Conservation (phyloP, 805 yeast species). For the Debaryomyces tyrocola region DNA sequence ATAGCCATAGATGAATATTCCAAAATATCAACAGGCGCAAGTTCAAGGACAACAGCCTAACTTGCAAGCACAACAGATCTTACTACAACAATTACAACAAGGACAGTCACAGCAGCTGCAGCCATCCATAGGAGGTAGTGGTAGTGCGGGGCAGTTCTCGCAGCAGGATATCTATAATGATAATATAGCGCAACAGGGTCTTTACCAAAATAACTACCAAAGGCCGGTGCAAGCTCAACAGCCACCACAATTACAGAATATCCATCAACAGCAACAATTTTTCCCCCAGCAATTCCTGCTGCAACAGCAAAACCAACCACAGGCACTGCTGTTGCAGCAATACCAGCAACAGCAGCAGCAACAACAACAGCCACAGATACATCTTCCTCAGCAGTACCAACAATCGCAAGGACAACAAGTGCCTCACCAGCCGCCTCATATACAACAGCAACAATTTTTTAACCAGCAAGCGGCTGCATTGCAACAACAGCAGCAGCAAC, state of each 20-base stretch:
- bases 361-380: slow-evolving; percentile 7
- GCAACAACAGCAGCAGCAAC: slow-evolving; percentile 19
- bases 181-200: slow-evolving; percentile 13
- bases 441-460: slow-evolving; percentile 14
- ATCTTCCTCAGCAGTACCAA: slow-evolving; percentile 15
- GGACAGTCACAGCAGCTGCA: slow-evolving; percentile 28
- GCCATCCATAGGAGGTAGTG: slow-evolving; percentile 7
- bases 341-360: slow-evolving; percentile 16
- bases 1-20: slow-evolving; percentile 26
- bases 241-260: slow-evolving; percentile 19
- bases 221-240: slow-evolving; percentile 13
- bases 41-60: slow-evolving; percentile 33
- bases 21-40: slow-evolving; percentile 33
- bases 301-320: slow-evolving; percentile 13
- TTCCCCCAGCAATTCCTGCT: slow-evolving; percentile 20
- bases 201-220: slow-evolving; percentile 21
- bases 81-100: slow-evolving; percentile 43
- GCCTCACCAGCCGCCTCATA: slow-evolving; percentile 27
- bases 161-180: slow-evolving; percentile 16
- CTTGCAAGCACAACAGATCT: slow-evolving; percentile 43
- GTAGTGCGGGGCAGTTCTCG: slow-evolving; percentile 12
- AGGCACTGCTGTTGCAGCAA: slow-evolving; percentile 6
- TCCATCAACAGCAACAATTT: slow-evolving; percentile 24
- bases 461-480: slow-evolving; percentile 11
- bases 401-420: slow-evolving; percentile 16